Evolutionary conservation across 2,329 filamentous ascomycete genomes (phyloP).

Genomic region (Botryotinia convoluta): DNA sequence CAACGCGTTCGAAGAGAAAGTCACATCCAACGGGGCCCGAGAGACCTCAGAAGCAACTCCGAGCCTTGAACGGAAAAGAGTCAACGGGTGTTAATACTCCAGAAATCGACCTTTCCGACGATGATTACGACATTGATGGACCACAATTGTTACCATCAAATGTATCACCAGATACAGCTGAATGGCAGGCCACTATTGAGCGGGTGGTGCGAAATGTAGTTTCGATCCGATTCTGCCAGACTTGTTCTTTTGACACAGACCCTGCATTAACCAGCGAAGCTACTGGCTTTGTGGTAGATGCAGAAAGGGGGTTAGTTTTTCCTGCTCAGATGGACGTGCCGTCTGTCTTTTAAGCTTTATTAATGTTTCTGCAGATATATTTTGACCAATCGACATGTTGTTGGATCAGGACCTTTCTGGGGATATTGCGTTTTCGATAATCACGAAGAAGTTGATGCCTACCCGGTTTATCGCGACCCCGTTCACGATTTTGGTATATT

Average conservation of each 20-base stretch:
- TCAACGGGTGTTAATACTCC: conserved; percentile 39
- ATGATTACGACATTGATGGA: conserved; percentile 41
- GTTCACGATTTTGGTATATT: conserved; percentile 98
- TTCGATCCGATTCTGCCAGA: conserved; percentile 98
- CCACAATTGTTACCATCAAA: conserved; percentile 42
- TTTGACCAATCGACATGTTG: conserved; percentile 87
- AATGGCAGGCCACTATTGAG: conserved; percentile 96
- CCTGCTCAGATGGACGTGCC: not conserved
- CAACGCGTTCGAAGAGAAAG: conserved; percentile 35
- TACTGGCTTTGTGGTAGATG: conserved; percentile 96
- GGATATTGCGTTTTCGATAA: conserved; percentile 99
- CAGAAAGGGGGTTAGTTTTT: conserved; percentile 65
- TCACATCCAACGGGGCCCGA: conserved; percentile 34
- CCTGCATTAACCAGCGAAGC: conserved; percentile 90
- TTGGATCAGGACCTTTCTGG: conserved; percentile 94
- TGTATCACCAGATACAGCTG: conserved; percentile 56
- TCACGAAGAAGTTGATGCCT: conserved; percentile 93
- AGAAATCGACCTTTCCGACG: conserved; percentile 36
- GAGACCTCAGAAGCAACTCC: conserved; percentile 38
- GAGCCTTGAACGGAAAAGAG: conserved; percentile 38
- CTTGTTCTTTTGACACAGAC: conserved; percentile 97
- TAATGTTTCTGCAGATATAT: conserved; percentile 58
- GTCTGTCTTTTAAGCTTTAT: conserved; percentile 20
- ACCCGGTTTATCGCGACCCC: conserved; percentile 94
- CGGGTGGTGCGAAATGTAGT: conserved; percentile 93